Evolutionary conservation across 257 asterid genomes (phyloP).

Genomic region (Solanum infundibuliforme): DNA sequence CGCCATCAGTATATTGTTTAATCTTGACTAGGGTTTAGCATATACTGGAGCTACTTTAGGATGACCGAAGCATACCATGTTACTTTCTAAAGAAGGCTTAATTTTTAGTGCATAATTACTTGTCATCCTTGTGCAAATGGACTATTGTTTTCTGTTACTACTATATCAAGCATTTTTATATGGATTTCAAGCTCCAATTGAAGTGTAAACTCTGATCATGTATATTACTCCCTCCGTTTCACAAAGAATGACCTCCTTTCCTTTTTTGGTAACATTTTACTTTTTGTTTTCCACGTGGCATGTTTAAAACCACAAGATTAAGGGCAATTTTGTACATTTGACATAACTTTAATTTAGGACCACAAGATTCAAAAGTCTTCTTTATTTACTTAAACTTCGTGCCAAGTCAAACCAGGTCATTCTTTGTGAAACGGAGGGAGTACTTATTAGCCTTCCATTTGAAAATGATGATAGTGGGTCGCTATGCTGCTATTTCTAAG

Average conservation of each 20-base stretch:
- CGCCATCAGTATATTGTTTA: neutral
- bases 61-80: neutral
- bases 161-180: neutral
- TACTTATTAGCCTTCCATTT: neutral
- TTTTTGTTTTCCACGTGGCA: too few species aligned
- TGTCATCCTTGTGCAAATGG: neutral
- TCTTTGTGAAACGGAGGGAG: too few species aligned
- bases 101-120: neutral
- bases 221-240: too few species aligned
- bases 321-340: too few species aligned
- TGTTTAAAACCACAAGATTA: too few species aligned
- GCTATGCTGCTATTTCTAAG: neutral
- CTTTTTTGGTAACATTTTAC: too few species aligned
- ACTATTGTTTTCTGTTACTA: neutral
- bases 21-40: neutral
- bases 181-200: neutral
- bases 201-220: neutral
- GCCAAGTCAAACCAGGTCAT: too few species aligned
- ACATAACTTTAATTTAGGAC: too few species aligned
- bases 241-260: too few species aligned
- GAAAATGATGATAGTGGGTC: neutral
- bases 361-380: too few species aligned
- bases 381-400: too few species aligned
- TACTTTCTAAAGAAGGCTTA: neutral
- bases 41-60: neutral